phyloP scores from a whole-genome alignment of 495 filamentous ascomycete species.

The Penicillium mononematosum region DNA sequence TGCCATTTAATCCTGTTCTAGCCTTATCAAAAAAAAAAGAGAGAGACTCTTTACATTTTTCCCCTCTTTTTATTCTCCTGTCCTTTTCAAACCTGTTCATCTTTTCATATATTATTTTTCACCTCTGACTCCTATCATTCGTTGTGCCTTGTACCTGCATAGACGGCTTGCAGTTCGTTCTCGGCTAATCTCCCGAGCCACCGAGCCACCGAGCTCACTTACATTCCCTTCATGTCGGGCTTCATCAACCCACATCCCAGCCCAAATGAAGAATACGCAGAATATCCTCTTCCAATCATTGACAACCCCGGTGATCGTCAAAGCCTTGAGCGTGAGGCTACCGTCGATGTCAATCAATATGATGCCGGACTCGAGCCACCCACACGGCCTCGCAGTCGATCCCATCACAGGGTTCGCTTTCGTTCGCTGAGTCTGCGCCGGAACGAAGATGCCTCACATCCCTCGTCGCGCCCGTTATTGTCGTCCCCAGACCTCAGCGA shows the following conservation, averaged over 20 bases:
- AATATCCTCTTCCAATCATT: constrained; percentile 23
- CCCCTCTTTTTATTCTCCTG: neutral
- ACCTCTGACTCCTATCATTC: neutral
- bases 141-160: constrained; percentile 5
- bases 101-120: neutral
- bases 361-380: constrained; percentile 13
- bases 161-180: constrained; percentile 2
- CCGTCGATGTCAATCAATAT: constrained; percentile 21
- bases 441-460: constrained; percentile 11
- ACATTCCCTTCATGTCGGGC: constrained; percentile 24
- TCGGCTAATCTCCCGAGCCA: neutral
- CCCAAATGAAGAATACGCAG: constrained; percentile 27
- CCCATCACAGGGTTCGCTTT: constrained; percentile 26
- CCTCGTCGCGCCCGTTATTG: constrained; percentile 20
- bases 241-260: constrained; percentile 26
- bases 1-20: neutral
- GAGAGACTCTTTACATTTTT: neutral
- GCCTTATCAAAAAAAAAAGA: too few species aligned
- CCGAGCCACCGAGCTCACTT: constrained; percentile 3
- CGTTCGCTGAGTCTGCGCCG: constrained; percentile 21
- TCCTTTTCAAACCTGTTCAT: neutral
- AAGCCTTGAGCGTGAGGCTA: constrained; percentile 21
- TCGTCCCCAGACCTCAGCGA: constrained; percentile 19
- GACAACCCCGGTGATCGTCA: constrained; percentile 11
- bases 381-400: constrained; percentile 13